Conservation (phyloP, 345 rosid species). For the Brassica napus region DNA sequence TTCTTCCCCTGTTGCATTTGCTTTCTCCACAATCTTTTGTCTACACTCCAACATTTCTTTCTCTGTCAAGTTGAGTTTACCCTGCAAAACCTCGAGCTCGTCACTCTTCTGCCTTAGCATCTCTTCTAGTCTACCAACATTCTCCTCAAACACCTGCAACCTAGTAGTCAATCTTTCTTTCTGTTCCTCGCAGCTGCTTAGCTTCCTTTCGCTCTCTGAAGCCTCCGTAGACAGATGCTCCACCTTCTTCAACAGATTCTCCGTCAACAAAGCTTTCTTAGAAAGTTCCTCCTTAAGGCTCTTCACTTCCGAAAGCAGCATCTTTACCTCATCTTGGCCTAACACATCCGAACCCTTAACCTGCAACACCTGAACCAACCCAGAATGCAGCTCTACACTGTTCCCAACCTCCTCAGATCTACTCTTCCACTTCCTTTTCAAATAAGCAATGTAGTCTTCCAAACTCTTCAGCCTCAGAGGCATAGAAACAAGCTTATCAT, state of each 20-base stretch:
- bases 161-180: slow-evolving; percentile 41
- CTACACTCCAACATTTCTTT: slow-evolving; percentile 42
- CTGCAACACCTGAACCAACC: slow-evolving; percentile 47
- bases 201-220: slow-evolving; percentile 37
- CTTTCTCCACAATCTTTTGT: slow-evolving; percentile 39
- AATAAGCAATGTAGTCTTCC: slow-evolving; percentile 38
- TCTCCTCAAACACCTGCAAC: slow-evolving; percentile 49
- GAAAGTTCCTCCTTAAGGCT: slow-evolving; percentile 48
- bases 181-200: slow-evolving; percentile 43
- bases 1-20: slow-evolving; percentile 49
- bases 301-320: slow-evolving; percentile 49
- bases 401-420: slow-evolving; percentile 54
- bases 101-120: slow-evolving; percentile 42
- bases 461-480: slow-evolving; percentile 36
- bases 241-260: slow-evolving; percentile 41
- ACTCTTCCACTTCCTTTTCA: slow-evolving; percentile 41
- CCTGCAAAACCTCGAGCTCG: slow-evolving; percentile 46
- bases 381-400: slow-evolving; percentile 47
- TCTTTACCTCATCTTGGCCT: slow-evolving; percentile 37
- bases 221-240: slow-evolving; percentile 36
- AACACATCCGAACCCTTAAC: slow-evolving; percentile 37
- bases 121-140: slow-evolving; percentile 45
- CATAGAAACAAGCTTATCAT: slow-evolving; percentile 31
- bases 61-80: slow-evolving; percentile 42
- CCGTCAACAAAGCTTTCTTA: slow-evolving; percentile 41